These are phyloP conservation scores for Cordyceps pruinosa DNA, from an alignment of 2,329 filamentous ascomycete species.

Conservation along the genomic window DNA sequence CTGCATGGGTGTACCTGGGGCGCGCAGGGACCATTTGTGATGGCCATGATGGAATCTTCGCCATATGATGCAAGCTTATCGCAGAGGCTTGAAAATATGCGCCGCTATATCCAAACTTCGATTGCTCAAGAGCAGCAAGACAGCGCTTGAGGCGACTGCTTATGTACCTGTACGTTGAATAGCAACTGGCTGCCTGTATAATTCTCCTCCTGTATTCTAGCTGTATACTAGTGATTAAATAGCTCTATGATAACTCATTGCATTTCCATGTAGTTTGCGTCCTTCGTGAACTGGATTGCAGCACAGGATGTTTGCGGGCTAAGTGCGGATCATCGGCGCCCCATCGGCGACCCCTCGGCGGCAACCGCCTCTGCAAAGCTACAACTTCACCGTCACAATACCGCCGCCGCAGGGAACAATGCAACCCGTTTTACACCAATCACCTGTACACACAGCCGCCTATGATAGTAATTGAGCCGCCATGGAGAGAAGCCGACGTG, in stretches of 20 bases:
- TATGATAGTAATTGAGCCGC: too few species aligned
- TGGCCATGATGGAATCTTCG: constrained; percentile 31
- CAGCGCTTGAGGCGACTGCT: neutral
- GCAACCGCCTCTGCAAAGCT: neutral
- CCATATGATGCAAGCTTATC: constrained; percentile 26
- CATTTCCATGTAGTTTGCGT: neutral
- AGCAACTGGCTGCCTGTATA: constrained; percentile 8
- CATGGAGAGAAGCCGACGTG: neutral
- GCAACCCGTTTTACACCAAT: too few species aligned
- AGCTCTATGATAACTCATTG: neutral
- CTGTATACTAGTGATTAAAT: neutral
- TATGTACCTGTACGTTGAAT: neutral
- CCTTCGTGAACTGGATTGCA: too few species aligned
- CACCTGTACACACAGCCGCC: too few species aligned
- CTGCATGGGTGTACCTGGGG: constrained; percentile 30
- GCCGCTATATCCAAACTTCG: constrained; percentile 13
- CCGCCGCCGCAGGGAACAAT: too few species aligned
- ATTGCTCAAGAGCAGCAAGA: constrained; percentile 3
- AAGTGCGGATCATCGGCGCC: neutral
- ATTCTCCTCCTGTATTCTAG: neutral
- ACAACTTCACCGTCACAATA: too few species aligned
- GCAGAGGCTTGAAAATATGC: constrained; percentile 23
- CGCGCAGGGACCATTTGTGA: constrained; percentile 31
- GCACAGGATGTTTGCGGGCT: neutral
- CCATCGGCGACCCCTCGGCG: neutral